These are phyloP conservation scores for Xylaria sp. DNA, from an alignment of 2,329 filamentous ascomycete species.

Conservation along the genomic window DNA sequence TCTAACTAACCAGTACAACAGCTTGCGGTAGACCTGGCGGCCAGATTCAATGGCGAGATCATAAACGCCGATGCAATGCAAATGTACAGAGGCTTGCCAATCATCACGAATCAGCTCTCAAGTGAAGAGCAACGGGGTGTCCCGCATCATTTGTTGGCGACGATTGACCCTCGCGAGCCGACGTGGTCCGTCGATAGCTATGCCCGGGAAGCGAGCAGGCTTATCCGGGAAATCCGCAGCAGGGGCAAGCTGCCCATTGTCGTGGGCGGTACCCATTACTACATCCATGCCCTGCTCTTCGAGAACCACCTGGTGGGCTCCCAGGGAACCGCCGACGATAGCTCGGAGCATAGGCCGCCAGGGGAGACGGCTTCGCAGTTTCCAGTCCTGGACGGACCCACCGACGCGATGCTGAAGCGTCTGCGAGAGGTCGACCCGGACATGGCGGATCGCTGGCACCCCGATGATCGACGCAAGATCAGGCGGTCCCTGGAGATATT, in stretches of 20 bases:
- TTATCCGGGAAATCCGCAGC: constrained; percentile 76
- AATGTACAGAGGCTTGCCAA: constrained; percentile 86
- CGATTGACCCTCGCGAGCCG: constrained; percentile 72
- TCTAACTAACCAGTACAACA: constrained; percentile 41
- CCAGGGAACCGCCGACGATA: constrained; percentile 37
- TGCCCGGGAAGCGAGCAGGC: constrained; percentile 65
- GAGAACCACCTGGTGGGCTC: constrained; percentile 64
- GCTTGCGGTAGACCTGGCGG: constrained; percentile 88
- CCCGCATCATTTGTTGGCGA: constrained; percentile 85
- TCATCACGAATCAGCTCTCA: constrained; percentile 94
- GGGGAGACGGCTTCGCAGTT: constrained; percentile 51
- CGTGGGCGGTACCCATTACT: constrained; percentile 95
- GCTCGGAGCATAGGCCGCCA: constrained; percentile 36
- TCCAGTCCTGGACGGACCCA: constrained; percentile 72
- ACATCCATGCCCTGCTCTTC: constrained; percentile 87
- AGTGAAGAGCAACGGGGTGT: constrained; percentile 74
- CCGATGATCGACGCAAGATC: constrained; percentile 89
- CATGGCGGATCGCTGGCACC: constrained; percentile 93
- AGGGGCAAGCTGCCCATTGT: constrained; percentile 84
- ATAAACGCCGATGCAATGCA: constrained; percentile 99
- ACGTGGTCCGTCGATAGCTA: constrained; percentile 85
- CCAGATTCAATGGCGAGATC: constrained; percentile 83
- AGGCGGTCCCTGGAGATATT: constrained; percentile 88
- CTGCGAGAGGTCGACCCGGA: constrained; percentile 80
- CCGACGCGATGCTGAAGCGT: constrained; percentile 71